Evolutionary conservation across 345 rosid genomes (phyloP).

Genomic region (Pistacia atlantica): DNA sequence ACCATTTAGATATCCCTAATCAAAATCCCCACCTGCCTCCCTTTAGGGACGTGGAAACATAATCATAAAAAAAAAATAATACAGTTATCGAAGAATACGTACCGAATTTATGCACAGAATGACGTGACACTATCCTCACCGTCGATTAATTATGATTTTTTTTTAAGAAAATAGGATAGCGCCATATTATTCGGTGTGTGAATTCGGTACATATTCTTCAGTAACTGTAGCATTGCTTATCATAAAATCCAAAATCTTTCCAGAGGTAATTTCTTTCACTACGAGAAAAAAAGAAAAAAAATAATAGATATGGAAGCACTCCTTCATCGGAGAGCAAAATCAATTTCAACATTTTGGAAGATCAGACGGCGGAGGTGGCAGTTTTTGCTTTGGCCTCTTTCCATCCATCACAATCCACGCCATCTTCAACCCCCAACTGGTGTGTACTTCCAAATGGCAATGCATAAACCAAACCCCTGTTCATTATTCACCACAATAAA

Average conservation of each 20-base stretch:
- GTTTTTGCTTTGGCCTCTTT: slow-evolving; percentile 38
- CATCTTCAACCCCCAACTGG: slow-evolving; percentile 70
- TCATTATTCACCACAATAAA: neutral
- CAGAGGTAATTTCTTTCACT: too few species aligned
- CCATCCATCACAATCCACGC: slow-evolving; percentile 59
- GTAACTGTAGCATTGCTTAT: too few species aligned
- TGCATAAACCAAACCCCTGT: slow-evolving; percentile 64
- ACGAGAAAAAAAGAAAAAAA: too few species aligned
- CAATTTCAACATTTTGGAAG: slow-evolving; percentile 47
- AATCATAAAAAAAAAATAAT: neutral
- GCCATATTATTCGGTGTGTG: too few species aligned
- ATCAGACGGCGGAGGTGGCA: slow-evolving; percentile 57
- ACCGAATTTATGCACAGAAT: too few species aligned
- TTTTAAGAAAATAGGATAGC: too few species aligned
- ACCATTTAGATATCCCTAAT: neutral
- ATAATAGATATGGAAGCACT: too few species aligned
- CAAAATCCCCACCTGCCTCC: neutral
- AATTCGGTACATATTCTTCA: too few species aligned
- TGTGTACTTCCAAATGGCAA: slow-evolving; percentile 61
- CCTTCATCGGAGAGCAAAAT: neutral
- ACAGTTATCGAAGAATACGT: too few species aligned
- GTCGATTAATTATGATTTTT: too few species aligned
- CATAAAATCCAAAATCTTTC: too few species aligned
- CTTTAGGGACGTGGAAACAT: neutral
- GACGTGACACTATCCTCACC: too few species aligned